phyloP scores from a whole-genome alignment of 192 early-diverging fungal genomes.

The Coemansia sp. region DNA sequence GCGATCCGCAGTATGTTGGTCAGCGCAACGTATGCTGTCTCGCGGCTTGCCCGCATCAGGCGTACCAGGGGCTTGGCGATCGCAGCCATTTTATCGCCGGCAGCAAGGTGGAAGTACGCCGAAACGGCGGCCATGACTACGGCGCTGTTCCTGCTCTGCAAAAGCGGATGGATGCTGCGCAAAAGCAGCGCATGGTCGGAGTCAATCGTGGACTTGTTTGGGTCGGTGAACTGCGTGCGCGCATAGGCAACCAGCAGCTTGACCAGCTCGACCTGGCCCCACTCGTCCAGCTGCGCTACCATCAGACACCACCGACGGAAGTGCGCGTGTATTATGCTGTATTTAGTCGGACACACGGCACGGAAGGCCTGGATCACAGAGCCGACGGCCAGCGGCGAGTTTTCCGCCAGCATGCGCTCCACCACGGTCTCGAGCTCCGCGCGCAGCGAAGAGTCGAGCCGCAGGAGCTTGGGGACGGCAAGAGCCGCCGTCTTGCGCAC shows the following conservation, averaged over 20 bases:
- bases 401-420: conserved; percentile 72
- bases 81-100: conserved; percentile 54
- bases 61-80: conserved; percentile 74
- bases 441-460: conserved; percentile 74
- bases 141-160: conserved; percentile 82
- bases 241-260: conserved; percentile 79
- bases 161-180: conserved; percentile 62
- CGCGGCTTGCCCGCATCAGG: conserved; percentile 65
- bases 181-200: conserved; percentile 78
- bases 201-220: conserved; percentile 55
- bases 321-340: conserved; percentile 84
- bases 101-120: conserved; percentile 67
- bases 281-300: conserved; percentile 89
- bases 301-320: conserved; percentile 84
- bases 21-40: conserved; percentile 75
- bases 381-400: conserved; percentile 82
- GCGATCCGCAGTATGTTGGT: conserved; percentile 76
- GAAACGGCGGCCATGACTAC: conserved; percentile 70
- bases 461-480: conserved; percentile 76
- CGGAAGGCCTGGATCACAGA: conserved; percentile 81
- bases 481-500: conserved; percentile 91
- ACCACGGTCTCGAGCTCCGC: conserved; percentile 77
- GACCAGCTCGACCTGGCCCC: conserved; percentile 89
- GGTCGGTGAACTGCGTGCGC: conserved; percentile 53
- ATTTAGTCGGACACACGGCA: conserved; percentile 78